Base-by-base conservation (phyloP, 139 green algal species). In the Chlorella sp. region DNA sequence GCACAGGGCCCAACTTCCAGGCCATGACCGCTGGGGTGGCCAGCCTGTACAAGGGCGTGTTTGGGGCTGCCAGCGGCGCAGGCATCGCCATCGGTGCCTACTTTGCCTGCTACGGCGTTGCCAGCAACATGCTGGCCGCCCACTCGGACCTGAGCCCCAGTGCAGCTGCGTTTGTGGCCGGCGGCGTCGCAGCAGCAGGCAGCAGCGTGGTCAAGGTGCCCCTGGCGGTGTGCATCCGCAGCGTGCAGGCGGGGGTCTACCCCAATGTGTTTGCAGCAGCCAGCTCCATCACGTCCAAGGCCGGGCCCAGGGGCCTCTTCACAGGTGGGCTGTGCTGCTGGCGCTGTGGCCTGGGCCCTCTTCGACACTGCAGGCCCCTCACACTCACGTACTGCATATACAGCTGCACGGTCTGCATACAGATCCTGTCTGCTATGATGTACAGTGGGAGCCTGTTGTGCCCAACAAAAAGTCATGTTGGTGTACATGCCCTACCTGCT, bases 71-170 rank as follows among this genome's bases (percentile, higher is more conserved):
- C 35, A 89, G 76, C 49, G 94, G 94, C 4, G 94, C 94, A 5
- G 94, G 94, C 67, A 93, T 98, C 70, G 91, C 90, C 62, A 96
- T 98, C 68, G 94, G 94, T 49, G 86, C 94, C 10, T 98, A 98
- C 81, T 98, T 96, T 84, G 89, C 89, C 1, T 94, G 93, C 66
- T 97, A 97, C 74, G 86, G 86, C 61, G 77, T 83, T 5, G 89
- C 90, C 17, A 88, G 78, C 75, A 93, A 92, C 65, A 51, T 87
- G 14, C 79, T 97, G 22, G 34, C n/a, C 35, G 29, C 66, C 61
- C 35, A 5, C 35, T 62, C 80, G 10, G 33, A 86, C 62, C 30
- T 91, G 69, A 49, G 70, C 31, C 73, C 80, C 23, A 81, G 81
- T 26, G 77, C 29, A 4, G 70, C 89, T 10, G 92, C 89, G 0